phyloP scores from a whole-genome alignment of 2,329 filamentous ascomycete genomes.

The Cytospora piceae region DNA sequence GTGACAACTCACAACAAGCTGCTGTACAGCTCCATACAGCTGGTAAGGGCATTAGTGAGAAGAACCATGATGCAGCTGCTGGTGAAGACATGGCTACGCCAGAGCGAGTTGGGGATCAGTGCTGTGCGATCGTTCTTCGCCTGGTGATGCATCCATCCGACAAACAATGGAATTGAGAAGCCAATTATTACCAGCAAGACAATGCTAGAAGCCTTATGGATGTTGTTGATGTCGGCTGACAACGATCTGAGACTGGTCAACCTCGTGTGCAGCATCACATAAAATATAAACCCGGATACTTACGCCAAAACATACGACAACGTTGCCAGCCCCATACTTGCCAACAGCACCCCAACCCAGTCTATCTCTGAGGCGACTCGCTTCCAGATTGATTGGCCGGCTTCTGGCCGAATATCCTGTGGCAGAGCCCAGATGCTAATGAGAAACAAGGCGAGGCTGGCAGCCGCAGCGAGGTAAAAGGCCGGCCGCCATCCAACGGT shows the following conservation, averaged over 20 bases:
- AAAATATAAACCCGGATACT: conserved; percentile 33
- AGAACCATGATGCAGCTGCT: conserved; percentile 56
- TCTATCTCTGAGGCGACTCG: conserved; percentile 50
- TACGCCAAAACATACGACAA: conserved; percentile 59
- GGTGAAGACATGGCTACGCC: conserved; percentile 61
- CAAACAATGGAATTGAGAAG: conserved; percentile 51
- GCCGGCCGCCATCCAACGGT: conserved; percentile 52
- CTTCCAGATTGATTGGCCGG: conserved; percentile 27
- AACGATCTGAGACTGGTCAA: conserved; percentile 36
- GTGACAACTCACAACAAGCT: conserved; percentile 50
- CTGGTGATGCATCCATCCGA: conserved; percentile 57
- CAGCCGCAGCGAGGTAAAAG: conserved; percentile 46
- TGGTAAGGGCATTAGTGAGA: conserved; percentile 50
- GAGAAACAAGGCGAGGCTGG: conserved; percentile 43
- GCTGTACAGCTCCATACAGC: conserved; percentile 51
- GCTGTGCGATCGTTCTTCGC: conserved; percentile 51
- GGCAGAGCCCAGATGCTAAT: conserved; percentile 44
- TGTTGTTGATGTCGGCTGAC: conserved; percentile 44
- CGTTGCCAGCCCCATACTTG: conserved; percentile 50
- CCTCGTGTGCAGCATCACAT: not conserved
- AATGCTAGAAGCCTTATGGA: conserved; percentile 49
- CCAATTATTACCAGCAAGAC: conserved; percentile 48
- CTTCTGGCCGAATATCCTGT: conserved; percentile 34
- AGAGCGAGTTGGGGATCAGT: conserved; percentile 65
- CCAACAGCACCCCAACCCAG: conserved; percentile 56